Percentiles rank a stretch among this genome's conserved stretches.
Conservation (phyloP, 2,329 filamentous ascomycete genomes). For the Triangularia verruculosa region DNA sequence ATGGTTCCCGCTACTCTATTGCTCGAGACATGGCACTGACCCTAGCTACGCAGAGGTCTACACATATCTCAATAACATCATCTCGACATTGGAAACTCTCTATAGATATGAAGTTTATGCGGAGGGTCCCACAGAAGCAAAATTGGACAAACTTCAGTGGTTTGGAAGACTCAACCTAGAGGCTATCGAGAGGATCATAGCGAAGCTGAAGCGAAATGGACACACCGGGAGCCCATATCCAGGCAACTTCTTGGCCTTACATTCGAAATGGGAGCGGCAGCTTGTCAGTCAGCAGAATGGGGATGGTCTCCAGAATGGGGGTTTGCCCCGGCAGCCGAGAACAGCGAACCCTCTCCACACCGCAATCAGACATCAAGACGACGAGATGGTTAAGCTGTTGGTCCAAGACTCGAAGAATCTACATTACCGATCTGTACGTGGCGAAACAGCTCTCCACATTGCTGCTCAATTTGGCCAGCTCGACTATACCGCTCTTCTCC, state of each 20-base stretch:
- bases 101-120: neutral
- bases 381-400: neutral
- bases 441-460: conserved; percentile 1
- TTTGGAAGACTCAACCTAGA: neutral
- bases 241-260: neutral
- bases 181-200: neutral
- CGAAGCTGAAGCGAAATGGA: neutral
- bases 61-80: neutral
- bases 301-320: neutral
- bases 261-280: neutral
- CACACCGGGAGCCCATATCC: neutral
- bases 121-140: neutral
- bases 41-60: neutral
- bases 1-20: neutral
- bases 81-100: neutral
- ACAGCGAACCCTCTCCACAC: neutral
- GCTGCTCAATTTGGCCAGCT: conserved; percentile 1
- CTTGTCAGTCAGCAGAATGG: neutral
- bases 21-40: neutral
- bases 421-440: neutral
- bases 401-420: neutral
- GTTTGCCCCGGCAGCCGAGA: neutral
- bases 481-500: conserved; percentile 17
- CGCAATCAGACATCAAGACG: neutral
- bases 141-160: neutral